A percentile compares a stretch with the other conserved stretches of the same genome.
Evolutionary conservation across 805 yeast species (phyloP).

Genomic region (Kodamaea neixiangensis): DNA sequence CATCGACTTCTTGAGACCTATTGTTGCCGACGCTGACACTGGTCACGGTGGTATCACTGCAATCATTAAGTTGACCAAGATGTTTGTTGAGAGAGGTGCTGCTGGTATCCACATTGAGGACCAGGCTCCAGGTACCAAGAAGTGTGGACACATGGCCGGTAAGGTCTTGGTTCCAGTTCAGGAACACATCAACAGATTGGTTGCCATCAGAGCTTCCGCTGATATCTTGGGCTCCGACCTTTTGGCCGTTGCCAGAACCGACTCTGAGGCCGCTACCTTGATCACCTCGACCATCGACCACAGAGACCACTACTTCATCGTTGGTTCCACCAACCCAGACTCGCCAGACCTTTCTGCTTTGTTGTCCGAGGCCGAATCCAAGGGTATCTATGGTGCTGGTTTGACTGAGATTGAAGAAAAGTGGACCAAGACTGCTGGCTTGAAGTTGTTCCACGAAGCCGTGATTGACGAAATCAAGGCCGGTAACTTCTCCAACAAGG

Average conservation of each 20-base stretch:
- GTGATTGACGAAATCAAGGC: slow-evolving; percentile 77
- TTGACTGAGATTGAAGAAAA: slow-evolving; percentile 74
- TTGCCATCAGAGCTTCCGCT: slow-evolving; percentile 92
- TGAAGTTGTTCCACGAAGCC: slow-evolving; percentile 89
- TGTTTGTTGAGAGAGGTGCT: slow-evolving; percentile 97
- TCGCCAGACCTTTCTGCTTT: slow-evolving; percentile 71
- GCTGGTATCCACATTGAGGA: slow-evolving; percentile 99
- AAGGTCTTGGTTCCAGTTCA: slow-evolving; percentile 96
- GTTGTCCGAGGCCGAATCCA: slow-evolving; percentile 77
- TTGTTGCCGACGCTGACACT: slow-evolving; percentile 96
- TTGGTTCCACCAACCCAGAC: slow-evolving; percentile 88
- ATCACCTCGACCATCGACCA: slow-evolving; percentile 91
- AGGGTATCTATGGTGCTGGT: slow-evolving; percentile 70
- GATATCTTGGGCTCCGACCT: slow-evolving; percentile 89
- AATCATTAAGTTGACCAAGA: slow-evolving; percentile 88
- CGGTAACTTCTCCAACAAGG: slow-evolving; percentile 60
- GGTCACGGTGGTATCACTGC: slow-evolving; percentile 99
- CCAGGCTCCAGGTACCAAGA: slow-evolving; percentile 98
- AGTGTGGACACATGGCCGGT: slow-evolving; percentile 99
- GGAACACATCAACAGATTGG: slow-evolving; percentile 93
- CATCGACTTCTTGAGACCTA: slow-evolving; percentile 89
- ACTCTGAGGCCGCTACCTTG: slow-evolving; percentile 96
- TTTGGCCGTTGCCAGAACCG: slow-evolving; percentile 91
- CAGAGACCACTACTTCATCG: slow-evolving; percentile 90
- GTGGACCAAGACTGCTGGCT: slow-evolving; percentile 81